Percentiles rank a stretch among this genome's conserved stretches.
Conservation (phyloP, 2,329 filamentous ascomycete genomes). For the Aspergillus sp. region DNA sequence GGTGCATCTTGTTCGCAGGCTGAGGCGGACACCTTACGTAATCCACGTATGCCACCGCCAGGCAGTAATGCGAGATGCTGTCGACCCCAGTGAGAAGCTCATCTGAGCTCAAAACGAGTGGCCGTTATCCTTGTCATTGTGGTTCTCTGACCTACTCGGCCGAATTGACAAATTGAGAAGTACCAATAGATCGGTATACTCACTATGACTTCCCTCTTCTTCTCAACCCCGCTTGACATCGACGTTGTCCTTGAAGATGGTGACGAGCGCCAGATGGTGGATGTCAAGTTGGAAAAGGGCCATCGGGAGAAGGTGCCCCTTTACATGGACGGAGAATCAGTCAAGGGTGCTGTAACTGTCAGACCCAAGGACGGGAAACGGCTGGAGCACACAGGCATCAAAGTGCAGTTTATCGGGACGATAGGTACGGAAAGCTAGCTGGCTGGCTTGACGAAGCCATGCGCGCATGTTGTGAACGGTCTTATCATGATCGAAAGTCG, state of each 20-base stretch:
- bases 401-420: conserved; percentile 98
- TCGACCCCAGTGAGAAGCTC: conserved; percentile 14
- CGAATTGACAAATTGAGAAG: conserved; percentile 12
- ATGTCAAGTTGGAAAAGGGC: conserved; percentile 98
- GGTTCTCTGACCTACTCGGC: conserved; percentile 1
- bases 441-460: background rate
- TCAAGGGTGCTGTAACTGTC: conserved; percentile 93
- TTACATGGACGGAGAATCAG: conserved; percentile 97
- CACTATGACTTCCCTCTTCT: conserved; percentile 95
- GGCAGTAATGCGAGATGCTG: conserved; percentile 15
- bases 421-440: conserved; percentile 65
- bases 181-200: conserved; percentile 1
- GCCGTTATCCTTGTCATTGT: conserved; percentile 6
- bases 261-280: conserved; percentile 91
- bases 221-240: conserved; percentile 97
- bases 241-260: conserved; percentile 95
- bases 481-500: background rate
- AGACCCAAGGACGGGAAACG: conserved; percentile 97
- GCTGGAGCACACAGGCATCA: conserved; percentile 97
- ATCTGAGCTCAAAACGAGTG: conserved; percentile 9
- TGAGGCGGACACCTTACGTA: conserved; percentile 16
- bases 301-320: conserved; percentile 93
- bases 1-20: background rate
- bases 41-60: conserved; percentile 16
- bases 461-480: background rate